Percentiles rank a stretch among this genome's conserved stretches.
Evolutionary conservation across 352 stramenopile genomes (phyloP).

Genomic region (Pythium myriotylum): DNA sequence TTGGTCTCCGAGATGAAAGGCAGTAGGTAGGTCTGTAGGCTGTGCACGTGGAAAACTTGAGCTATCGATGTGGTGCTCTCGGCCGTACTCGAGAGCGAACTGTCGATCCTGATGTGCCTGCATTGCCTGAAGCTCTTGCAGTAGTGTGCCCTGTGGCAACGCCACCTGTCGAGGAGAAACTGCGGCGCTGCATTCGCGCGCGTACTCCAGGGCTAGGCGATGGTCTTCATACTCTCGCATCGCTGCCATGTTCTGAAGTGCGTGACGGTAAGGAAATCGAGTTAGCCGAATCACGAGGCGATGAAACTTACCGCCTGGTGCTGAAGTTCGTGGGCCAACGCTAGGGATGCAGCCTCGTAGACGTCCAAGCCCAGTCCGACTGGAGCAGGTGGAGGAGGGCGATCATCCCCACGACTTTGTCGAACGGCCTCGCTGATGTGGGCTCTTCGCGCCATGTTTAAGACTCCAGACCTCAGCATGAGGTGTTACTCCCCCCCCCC

Average conservation of each 20-base stretch:
- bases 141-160: neutral
- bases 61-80: too few relatives aligned
- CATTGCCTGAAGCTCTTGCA: constrained; percentile 16
- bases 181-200: constrained; percentile 11
- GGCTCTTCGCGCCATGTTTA: too few relatives aligned
- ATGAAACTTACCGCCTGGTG: constrained; percentile 54
- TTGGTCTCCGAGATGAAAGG: neutral
- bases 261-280: too few relatives aligned
- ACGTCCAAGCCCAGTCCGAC: too few relatives aligned
- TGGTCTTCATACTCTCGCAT: constrained; percentile 54
- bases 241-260: constrained; percentile 55
- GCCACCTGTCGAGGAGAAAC: neutral
- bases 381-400: too few relatives aligned
- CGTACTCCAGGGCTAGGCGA: constrained; percentile 17
- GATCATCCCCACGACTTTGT: too few relatives aligned
- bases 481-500: too few relatives aligned
- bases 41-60: too few relatives aligned
- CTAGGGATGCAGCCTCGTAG: constrained; percentile 55
- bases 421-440: too few relatives aligned
- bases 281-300: neutral
- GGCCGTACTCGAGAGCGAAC: neutral
- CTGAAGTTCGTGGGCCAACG: constrained; percentile 57
- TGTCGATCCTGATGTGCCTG: constrained; percentile 14
- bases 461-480: too few relatives aligned
- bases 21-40: too few relatives aligned